phyloP scores from a whole-genome alignment of 331 rosid genomes.

The Phaseolus coccineus region DNA sequence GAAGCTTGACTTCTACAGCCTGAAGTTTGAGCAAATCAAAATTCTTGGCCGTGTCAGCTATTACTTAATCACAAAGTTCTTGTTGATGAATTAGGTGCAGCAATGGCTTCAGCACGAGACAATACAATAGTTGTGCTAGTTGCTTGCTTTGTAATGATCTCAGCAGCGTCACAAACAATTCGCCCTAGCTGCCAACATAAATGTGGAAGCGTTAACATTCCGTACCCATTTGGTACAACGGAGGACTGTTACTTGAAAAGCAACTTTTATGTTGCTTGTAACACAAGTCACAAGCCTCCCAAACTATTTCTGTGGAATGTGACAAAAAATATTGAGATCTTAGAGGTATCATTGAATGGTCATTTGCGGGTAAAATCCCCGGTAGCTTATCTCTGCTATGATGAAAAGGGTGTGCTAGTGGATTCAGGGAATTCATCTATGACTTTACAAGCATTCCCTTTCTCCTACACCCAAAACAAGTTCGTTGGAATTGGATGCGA shows the following conservation, averaged over 20 bases:
- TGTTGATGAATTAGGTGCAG: background rate
- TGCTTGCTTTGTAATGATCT: slow-evolving; percentile 23
- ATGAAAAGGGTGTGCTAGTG: slow-evolving; percentile 28
- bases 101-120: background rate
- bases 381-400: slow-evolving; percentile 5
- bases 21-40: background rate
- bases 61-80: slow-evolving; percentile 3
- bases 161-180: slow-evolving; percentile 29
- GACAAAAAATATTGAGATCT: slow-evolving; percentile 29
- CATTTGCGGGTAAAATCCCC: slow-evolving; percentile 14
- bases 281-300: slow-evolving; percentile 28
- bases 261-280: slow-evolving; percentile 32
- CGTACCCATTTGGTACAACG: slow-evolving; percentile 30
- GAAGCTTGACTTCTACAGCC: slow-evolving; percentile 11
- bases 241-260: slow-evolving; percentile 24
- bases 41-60: background rate
- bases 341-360: background rate
- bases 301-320: slow-evolving; percentile 37
- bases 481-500: slow-evolving; percentile 35
- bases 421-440: slow-evolving; percentile 4
- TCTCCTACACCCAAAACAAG: slow-evolving; percentile 20
- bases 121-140: background rate
- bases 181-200: slow-evolving; percentile 14
- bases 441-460: slow-evolving; percentile 33
- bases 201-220: slow-evolving; percentile 32